Evolutionary conservation across 2,329 filamentous ascomycete species (phyloP).

Genomic region (Exophiala mesophila): DNA sequence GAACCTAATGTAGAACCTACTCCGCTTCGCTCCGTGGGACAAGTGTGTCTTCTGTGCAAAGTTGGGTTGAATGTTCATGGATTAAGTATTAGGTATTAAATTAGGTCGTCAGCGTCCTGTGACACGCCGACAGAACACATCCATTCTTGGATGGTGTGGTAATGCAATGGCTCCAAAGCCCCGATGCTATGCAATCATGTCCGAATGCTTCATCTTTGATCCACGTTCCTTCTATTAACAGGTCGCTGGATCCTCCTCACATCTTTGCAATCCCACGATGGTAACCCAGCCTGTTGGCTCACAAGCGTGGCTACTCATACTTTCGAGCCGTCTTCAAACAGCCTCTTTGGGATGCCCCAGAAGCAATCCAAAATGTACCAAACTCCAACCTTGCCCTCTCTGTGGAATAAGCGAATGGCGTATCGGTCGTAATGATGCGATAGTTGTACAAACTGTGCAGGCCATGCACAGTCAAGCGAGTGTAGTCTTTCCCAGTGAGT

Average conservation of each 20-base stretch:
- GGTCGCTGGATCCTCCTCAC: not conserved
- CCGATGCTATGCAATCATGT: not conserved
- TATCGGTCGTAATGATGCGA: conserved; percentile 23
- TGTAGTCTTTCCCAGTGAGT: conserved; percentile 14
- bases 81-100: conserved; percentile 3
- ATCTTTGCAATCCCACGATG: not conserved
- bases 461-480: conserved; percentile 13
- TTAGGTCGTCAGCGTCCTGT: not conserved
- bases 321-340: too few relatives aligned
- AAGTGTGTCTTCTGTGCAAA: too few relatives aligned
- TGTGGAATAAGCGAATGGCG: conserved; percentile 20
- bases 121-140: not conserved
- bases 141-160: too few relatives aligned
- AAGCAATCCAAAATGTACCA: not conserved
- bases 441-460: conserved; percentile 18
- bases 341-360: too few relatives aligned
- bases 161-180: too few relatives aligned
- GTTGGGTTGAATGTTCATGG: not conserved
- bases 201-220: not conserved
- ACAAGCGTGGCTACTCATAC: too few relatives aligned
- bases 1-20: too few relatives aligned
- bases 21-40: too few relatives aligned
- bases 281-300: not conserved
- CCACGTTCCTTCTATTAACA: too few relatives aligned
- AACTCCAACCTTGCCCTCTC: conserved; percentile 5